Evolutionary conservation across 768 basidiomycete genomes (phyloP).

Genomic region (Lentinula guzmanii): DNA sequence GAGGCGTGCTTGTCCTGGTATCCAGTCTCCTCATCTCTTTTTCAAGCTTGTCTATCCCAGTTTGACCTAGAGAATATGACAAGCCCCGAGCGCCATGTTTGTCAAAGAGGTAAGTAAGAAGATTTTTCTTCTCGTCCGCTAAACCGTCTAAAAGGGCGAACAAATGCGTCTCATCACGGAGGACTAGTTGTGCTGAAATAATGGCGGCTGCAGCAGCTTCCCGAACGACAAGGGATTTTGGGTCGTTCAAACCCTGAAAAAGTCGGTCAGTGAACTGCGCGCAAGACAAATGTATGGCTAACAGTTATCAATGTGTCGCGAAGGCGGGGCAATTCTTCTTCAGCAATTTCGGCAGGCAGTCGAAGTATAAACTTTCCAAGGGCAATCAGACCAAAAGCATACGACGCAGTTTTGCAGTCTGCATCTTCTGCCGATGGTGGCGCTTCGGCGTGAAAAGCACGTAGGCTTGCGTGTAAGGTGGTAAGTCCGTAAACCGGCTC

Average conservation of each 20-base stretch:
- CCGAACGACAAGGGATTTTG: conserved; percentile 68
- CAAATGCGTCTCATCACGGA: conserved; percentile 78
- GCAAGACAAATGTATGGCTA: conserved; percentile 17
- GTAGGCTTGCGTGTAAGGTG: conserved; percentile 70
- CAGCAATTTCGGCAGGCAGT: conserved; percentile 77
- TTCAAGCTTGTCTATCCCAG: conserved; percentile 64
- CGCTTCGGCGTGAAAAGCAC: conserved; percentile 53
- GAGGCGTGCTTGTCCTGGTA: conserved; percentile 71
- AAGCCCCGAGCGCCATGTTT: conserved; percentile 71
- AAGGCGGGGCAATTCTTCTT: conserved; percentile 80
- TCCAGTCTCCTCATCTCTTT: conserved; percentile 80
- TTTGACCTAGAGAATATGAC: conserved; percentile 25
- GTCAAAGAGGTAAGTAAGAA: conserved; percentile 84
- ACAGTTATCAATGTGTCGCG: conserved; percentile 67
- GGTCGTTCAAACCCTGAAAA: conserved; percentile 62
- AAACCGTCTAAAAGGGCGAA: conserved; percentile 77
- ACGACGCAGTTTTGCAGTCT: conserved; percentile 57
- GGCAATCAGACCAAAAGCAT: conserved; percentile 80
- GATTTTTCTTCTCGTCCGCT: conserved; percentile 87
- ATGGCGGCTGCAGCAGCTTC: conserved; percentile 80
- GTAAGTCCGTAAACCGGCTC: conserved; percentile 85
- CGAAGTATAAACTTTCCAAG: conserved; percentile 79
- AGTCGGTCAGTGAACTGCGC: conserved; percentile 1
- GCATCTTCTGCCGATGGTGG: conserved; percentile 34
- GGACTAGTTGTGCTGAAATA: conserved; percentile 77